Conservation (phyloP, 495 filamentous ascomycete genomes). For the Darksidea phi region DNA sequence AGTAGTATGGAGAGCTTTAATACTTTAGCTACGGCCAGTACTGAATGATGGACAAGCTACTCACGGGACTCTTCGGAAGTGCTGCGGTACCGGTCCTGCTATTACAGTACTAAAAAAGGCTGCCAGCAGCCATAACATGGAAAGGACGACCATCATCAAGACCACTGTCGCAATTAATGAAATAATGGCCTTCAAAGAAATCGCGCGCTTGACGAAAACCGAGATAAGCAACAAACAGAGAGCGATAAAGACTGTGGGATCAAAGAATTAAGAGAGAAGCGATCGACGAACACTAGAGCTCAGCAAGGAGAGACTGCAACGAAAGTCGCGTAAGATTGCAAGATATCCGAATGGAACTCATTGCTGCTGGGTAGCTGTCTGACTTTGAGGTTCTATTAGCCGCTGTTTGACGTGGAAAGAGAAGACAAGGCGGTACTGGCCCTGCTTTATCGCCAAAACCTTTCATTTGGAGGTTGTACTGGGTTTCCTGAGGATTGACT, state of each 20-base stretch:
- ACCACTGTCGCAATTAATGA: conserved; percentile 23
- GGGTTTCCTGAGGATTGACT: conserved; percentile 7
- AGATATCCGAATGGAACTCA: conserved; percentile 5
- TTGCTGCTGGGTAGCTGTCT: conserved; percentile 9
- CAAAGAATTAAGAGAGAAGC: conserved; percentile 26
- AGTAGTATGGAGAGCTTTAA: conserved; percentile 16
- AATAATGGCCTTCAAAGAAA: conserved; percentile 10
- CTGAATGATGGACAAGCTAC: background rate
- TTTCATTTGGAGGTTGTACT: conserved; percentile 17
- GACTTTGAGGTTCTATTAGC: conserved; percentile 36
- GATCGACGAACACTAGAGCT: conserved; percentile 27
- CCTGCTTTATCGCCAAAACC: conserved; percentile 15
- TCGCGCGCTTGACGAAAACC: conserved; percentile 21
- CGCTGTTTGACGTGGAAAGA: conserved; percentile 36
- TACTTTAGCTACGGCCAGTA: background rate
- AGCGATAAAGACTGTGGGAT: conserved; percentile 13
- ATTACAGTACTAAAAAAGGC: conserved; percentile 25
- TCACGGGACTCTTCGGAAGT: conserved; percentile 25
- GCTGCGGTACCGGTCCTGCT: conserved; percentile 33
- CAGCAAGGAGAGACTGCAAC: conserved; percentile 15
- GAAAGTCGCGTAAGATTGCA: conserved; percentile 20
- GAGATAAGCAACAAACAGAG: conserved; percentile 8
- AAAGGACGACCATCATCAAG: conserved; percentile 29
- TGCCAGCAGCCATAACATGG: conserved; percentile 35
- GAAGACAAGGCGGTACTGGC: conserved; percentile 27